A percentile compares a stretch with the other conserved stretches of the same genome.
Evolutionary conservation across 1,284 basidiomycete genomes (phyloP).

Genomic region (Kalmanozyma brasiliensis): DNA sequence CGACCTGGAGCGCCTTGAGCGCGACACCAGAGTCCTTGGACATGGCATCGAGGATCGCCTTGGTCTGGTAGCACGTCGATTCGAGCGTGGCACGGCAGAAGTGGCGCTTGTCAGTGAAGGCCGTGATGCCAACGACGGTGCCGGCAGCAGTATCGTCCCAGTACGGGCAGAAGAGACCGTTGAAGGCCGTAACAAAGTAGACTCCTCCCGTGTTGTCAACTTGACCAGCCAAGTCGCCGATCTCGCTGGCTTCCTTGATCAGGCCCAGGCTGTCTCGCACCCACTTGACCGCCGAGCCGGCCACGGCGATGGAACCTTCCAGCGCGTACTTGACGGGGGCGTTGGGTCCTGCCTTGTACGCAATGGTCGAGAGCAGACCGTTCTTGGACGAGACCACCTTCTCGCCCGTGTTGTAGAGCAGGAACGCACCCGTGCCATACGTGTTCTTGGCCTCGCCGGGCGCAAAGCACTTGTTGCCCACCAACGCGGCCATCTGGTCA

Average conservation of each 20-base stretch:
- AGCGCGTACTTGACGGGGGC: slow-evolving; percentile 88
- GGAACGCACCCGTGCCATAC: slow-evolving; percentile 86
- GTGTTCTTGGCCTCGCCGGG: slow-evolving; percentile 68
- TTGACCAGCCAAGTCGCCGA: slow-evolving; percentile 83
- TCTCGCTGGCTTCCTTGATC: slow-evolving; percentile 82
- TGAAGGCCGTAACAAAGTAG: slow-evolving; percentile 97
- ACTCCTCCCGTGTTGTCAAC: slow-evolving; percentile 88
- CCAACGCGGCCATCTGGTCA: slow-evolving; percentile 94
- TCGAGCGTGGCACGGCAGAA: slow-evolving; percentile 88
- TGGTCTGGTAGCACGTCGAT: slow-evolving; percentile 82
- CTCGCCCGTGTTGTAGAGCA: slow-evolving; percentile 90
- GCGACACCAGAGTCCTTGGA: slow-evolving; percentile 80
- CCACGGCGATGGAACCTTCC: slow-evolving; percentile 94
- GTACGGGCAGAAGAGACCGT: slow-evolving; percentile 84
- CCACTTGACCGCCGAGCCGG: slow-evolving; percentile 95
- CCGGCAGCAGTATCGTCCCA: slow-evolving; percentile 90
- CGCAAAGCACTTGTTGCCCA: slow-evolving; percentile 81
- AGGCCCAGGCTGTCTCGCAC: slow-evolving; percentile 88
- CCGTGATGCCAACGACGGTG: slow-evolving; percentile 80
- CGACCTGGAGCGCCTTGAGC: slow-evolving; percentile 86
- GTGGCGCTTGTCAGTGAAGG: slow-evolving; percentile 91
- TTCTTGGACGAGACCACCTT: slow-evolving; percentile 86
- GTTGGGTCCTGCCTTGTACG: slow-evolving; percentile 86
- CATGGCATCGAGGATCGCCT: slow-evolving; percentile 94
- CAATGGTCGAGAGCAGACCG: slow-evolving; percentile 90